These are phyloP conservation scores for Penicillium cataractarum DNA, from an alignment of 495 filamentous ascomycete genomes.

Conservation along the genomic window DNA sequence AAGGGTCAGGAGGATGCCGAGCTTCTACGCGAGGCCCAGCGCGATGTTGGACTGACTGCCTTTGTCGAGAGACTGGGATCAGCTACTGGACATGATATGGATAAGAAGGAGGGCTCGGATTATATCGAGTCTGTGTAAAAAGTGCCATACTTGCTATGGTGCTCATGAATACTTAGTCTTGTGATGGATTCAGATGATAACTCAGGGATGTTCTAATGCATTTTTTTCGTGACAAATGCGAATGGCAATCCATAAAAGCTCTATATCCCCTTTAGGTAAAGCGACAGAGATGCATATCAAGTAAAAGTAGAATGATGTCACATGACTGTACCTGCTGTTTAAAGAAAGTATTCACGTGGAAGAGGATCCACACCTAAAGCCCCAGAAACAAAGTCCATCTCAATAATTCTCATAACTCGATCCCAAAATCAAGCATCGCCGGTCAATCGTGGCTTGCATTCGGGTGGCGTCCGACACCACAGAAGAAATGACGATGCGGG, in stretches of 20 bases:
- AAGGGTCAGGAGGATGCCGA: conserved; percentile 41
- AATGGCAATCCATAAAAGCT: neutral
- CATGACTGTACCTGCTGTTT: neutral
- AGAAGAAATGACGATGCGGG: neutral
- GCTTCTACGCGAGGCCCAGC: conserved; percentile 33
- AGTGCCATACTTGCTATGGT: neutral
- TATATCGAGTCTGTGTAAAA: conserved; percentile 29
- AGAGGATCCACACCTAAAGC: neutral
- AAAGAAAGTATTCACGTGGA: neutral
- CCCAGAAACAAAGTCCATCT: neutral
- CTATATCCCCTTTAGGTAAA: neutral
- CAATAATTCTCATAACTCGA: neutral
- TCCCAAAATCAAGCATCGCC: neutral
- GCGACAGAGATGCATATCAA: neutral
- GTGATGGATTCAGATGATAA: neutral
- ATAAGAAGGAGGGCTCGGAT: conserved; percentile 25
- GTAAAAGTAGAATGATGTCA: neutral
- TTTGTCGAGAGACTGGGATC: conserved; percentile 29
- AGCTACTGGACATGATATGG: conserved; percentile 21
- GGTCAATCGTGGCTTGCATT: neutral
- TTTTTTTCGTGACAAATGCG: neutral
- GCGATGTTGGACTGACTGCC: conserved; percentile 32
- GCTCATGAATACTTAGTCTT: neutral
- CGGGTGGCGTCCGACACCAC: conserved; percentile 1
- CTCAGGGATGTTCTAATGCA: neutral